Evolutionary conservation across 148 eudicot species (phyloP), one percentile per base, ranked within the genome.

Genomic region (Cornus suecica): DNA sequence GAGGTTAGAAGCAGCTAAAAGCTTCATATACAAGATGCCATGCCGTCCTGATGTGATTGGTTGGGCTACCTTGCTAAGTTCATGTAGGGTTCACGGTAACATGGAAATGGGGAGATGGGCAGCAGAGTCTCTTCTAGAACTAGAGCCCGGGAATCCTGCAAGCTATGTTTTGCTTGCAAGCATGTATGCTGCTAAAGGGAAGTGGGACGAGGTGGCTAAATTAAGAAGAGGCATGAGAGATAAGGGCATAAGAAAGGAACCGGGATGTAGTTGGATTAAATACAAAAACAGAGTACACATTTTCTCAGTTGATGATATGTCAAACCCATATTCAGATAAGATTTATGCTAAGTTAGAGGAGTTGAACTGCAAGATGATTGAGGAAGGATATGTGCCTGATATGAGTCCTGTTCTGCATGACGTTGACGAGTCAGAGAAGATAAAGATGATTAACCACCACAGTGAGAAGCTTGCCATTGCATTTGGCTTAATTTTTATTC

Each of bases 401-500:
- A 63, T 83, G 79, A 84, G 84, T 74, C 88, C 89, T 79, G 91
- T 90, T 70, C 85, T 87, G 70, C 99, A 92, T 80, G 86, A 91
- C 78, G 93, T 95, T 79, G 90, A 85, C 65, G 91, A 88, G 52
- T 85, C 88, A 4, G 97, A 95, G 84, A 95, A 95, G 84, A 76
- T 90, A 42, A 81, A 85, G 68, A 77, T 92, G 84, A 90, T 95
- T 65, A 92, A 68, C 66, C 89, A 85, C 81, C 99, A 95, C 73
- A 95, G 99, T 52, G 99, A 95, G 79, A 89, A 90, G 83, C 97
- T 95, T 42, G 99, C 99, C 66, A 95, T 95, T 83, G 94, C 90
- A 41, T 95, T 92, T 67, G 97, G 99, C 27, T 81, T 95, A 87
- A 87, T 91, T 48, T 91, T 89, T 80, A 72, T 91, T 76, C 97